Evolutionary conservation across 1,284 basidiomycete species (phyloP).

Genomic region (Moesziomyces sp.): DNA sequence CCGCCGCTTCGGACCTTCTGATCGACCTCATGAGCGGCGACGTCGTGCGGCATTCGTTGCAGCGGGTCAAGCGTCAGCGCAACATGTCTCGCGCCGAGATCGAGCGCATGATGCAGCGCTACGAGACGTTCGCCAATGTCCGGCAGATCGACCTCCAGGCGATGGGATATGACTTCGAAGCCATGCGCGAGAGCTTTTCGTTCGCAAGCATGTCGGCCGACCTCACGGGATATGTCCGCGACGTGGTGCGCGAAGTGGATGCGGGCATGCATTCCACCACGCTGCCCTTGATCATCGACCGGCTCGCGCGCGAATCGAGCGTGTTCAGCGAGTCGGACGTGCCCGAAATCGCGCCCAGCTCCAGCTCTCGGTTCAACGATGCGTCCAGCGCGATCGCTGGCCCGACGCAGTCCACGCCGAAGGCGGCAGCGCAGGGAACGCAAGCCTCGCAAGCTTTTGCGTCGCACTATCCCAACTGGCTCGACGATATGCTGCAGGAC

Average conservation of each 20-base stretch:
- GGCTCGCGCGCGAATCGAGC: constrained; percentile 38
- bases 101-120: constrained; percentile 36
- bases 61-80: constrained; percentile 36
- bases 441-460: constrained; percentile 37
- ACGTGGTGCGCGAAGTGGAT: constrained; percentile 50
- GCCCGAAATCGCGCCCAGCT: constrained; percentile 11
- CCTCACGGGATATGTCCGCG: constrained; percentile 41
- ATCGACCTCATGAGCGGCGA: constrained; percentile 41
- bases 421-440: neutral
- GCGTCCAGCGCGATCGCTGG: constrained; percentile 13
- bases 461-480: constrained; percentile 35
- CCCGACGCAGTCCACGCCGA: constrained; percentile 41
- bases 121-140: constrained; percentile 46
- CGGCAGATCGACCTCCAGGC: constrained; percentile 30
- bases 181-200: constrained; percentile 32
- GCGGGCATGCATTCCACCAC: constrained; percentile 43
- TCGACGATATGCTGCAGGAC: constrained; percentile 40
- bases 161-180: constrained; percentile 22
- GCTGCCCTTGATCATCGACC: constrained; percentile 39
- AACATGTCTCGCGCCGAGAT: constrained; percentile 28
- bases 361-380: constrained; percentile 22
- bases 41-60: constrained; percentile 35
- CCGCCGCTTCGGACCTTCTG: constrained; percentile 24
- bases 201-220: constrained; percentile 39
- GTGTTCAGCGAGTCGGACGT: constrained; percentile 26